Evolutionary conservation across 2,329 filamentous ascomycete genomes (phyloP).

Genomic region (Aspergillus glaucus): DNA sequence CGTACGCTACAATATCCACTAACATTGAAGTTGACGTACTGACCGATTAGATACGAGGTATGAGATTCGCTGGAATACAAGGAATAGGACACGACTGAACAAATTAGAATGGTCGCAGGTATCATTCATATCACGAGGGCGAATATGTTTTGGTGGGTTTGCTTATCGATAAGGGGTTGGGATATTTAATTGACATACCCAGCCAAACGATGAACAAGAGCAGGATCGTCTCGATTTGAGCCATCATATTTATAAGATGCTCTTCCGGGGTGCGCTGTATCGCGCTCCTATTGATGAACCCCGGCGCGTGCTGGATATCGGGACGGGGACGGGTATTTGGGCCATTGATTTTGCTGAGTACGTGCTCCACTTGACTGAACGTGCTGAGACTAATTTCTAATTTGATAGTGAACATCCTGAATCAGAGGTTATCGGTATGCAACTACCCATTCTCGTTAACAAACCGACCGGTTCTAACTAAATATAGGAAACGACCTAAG

Average conservation of each 20-base stretch:
- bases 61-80: background rate
- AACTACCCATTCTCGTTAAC: too few species aligned
- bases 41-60: conserved; percentile 25
- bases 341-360: conserved; percentile 34
- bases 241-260: conserved; percentile 30
- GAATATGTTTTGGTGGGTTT: conserved; percentile 22
- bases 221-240: conserved; percentile 31
- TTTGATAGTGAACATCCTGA: conserved; percentile 18
- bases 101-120: conserved; percentile 25
- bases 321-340: conserved; percentile 34
- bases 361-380: conserved; percentile 1
- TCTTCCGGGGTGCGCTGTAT: conserved; percentile 24
- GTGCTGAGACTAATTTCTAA: background rate
- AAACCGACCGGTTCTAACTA: background rate
- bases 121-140: conserved; percentile 27
- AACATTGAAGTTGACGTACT: background rate
- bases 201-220: conserved; percentile 31
- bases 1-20: conserved; percentile 9
- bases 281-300: conserved; percentile 20
- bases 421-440: conserved; percentile 25
- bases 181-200: background rate
- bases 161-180: background rate
- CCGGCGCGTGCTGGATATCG: conserved; percentile 27
- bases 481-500: conserved; percentile 25
- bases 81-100: background rate